A percentile compares a stretch with the other conserved stretches of the same genome.
Evolutionary conservation across 345 rosid genomes (phyloP).

Genomic region (Corchorus capsularis): DNA sequence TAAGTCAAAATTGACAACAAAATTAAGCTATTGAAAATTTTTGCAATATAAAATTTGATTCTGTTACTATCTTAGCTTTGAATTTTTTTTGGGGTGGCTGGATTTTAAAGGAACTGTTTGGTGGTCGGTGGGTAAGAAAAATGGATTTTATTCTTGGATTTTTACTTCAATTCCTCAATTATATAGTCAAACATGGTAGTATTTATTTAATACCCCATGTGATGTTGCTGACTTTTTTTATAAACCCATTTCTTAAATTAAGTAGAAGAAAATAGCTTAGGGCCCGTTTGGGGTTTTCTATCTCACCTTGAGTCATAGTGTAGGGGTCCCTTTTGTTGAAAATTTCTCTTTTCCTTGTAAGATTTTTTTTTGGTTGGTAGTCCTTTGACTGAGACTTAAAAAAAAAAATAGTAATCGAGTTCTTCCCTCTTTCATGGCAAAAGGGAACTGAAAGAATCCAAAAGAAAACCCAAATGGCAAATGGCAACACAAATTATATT

Average conservation of each 20-base stretch:
- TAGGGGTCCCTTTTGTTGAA: neutral
- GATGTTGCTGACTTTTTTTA: slow-evolving; percentile 10
- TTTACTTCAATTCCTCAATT: neutral
- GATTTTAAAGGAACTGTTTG: neutral
- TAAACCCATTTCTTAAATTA: neutral
- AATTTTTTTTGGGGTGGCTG: neutral
- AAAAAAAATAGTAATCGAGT: neutral
- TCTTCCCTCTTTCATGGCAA: slow-evolving; percentile 3
- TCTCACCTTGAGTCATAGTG: neutral
- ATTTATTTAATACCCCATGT: slow-evolving; percentile 14
- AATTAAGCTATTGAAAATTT: neutral
- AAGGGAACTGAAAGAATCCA: slow-evolving; percentile 6
- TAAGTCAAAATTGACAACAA: neutral
- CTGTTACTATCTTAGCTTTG: neutral
- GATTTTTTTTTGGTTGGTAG: neutral
- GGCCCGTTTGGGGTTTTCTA: neutral
- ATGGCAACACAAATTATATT: too few relatives aligned
- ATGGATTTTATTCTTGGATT: neutral
- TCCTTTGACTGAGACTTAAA: neutral
- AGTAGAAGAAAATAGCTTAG: neutral
- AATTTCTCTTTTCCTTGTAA: neutral
- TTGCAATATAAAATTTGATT: neutral
- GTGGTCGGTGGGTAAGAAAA: slow-evolving; percentile 10
- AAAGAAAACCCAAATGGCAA: neutral
- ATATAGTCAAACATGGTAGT: slow-evolving; percentile 3